Conservation (phyloP, 805 yeast genomes). For the Diddensiella transvaalensis region DNA sequence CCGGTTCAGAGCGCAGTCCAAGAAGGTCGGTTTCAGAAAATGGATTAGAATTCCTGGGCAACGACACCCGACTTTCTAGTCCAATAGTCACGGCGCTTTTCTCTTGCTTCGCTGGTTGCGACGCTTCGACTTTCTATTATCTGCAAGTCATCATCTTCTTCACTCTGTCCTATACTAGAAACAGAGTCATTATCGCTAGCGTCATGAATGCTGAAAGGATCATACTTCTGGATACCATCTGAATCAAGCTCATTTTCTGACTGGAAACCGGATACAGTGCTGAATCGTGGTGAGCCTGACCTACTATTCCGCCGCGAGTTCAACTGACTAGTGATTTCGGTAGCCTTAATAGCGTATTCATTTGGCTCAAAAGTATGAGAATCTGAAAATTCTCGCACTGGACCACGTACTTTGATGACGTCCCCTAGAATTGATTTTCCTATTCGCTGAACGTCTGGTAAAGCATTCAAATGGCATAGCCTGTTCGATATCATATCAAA, state of each 20-base stretch:
- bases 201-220: background rate
- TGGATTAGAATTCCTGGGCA: too few species aligned
- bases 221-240: background rate
- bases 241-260: background rate
- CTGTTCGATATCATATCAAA: slow-evolving; percentile 69
- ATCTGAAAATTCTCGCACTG: slow-evolving; percentile 50
- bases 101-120: background rate
- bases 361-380: slow-evolving; percentile 3
- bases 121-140: background rate
- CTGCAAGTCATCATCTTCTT: slow-evolving; percentile 4
- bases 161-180: background rate
- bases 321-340: background rate
- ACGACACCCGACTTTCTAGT: slow-evolving; percentile 2
- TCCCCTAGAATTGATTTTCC: slow-evolving; percentile 78
- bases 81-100: slow-evolving; percentile 9
- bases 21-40: slow-evolving; percentile 3
- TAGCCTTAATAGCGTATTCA: background rate
- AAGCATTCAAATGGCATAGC: slow-evolving; percentile 67
- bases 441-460: slow-evolving; percentile 60
- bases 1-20: slow-evolving; percentile 33
- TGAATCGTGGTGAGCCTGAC: background rate
- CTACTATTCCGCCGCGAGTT: too few species aligned
- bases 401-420: slow-evolving; percentile 70
- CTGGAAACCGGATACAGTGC: background rate
- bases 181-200: background rate